These are phyloP conservation scores for Blastobotrys attinorum DNA, from an alignment of 805 yeast species.

Conservation along the genomic window DNA sequence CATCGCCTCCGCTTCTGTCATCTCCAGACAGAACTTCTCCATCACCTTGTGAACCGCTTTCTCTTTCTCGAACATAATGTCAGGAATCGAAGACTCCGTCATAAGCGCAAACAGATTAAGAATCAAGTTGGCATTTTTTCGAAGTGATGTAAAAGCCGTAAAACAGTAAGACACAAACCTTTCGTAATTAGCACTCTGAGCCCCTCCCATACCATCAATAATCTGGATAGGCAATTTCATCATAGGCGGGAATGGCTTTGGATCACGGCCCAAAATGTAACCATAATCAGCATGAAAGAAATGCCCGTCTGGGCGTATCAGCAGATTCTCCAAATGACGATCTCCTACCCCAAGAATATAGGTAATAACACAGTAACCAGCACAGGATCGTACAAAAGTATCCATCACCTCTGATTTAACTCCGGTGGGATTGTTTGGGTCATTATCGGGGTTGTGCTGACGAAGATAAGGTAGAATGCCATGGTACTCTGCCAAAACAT, in stretches of 20 bases:
- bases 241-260: slow-evolving; percentile 97
- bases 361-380: slow-evolving; percentile 96
- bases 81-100: slow-evolving; percentile 85
- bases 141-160: slow-evolving; percentile 81
- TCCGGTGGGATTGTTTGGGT: slow-evolving; percentile 27
- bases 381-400: slow-evolving; percentile 87
- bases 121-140: slow-evolving; percentile 85
- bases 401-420: slow-evolving; percentile 72
- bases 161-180: slow-evolving; percentile 89
- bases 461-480: slow-evolving; percentile 62
- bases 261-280: slow-evolving; percentile 91
- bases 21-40: slow-evolving; percentile 86
- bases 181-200: slow-evolving; percentile 73
- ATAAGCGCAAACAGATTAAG: slow-evolving; percentile 85
- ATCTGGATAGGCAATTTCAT: slow-evolving; percentile 97
- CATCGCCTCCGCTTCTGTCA: slow-evolving; percentile 95
- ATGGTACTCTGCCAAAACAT: slow-evolving; percentile 63
- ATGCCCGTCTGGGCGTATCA: slow-evolving; percentile 73
- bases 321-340: slow-evolving; percentile 84
- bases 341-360: slow-evolving; percentile 95
- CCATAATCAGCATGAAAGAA: slow-evolving; percentile 99
- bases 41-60: slow-evolving; percentile 86
- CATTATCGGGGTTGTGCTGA: slow-evolving; percentile 45
- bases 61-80: slow-evolving; percentile 72
- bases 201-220: slow-evolving; percentile 97